A percentile compares a stretch with the other conserved stretches of the same genome.
Evolutionary conservation across 306 rosid genomes (phyloP).

Genomic region (Cicer arietinum): DNA sequence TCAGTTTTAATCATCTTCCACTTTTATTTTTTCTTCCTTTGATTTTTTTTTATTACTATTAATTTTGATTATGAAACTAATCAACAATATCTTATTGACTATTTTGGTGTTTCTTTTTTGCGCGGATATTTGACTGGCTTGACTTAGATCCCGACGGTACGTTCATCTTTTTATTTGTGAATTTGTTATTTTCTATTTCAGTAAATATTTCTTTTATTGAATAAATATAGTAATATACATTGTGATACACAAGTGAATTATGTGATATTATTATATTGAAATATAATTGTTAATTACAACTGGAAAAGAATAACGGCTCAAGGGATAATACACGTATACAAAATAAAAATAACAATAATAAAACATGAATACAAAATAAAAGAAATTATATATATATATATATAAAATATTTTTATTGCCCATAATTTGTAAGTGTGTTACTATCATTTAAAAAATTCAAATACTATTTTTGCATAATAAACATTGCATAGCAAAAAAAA

Average conservation of each 20-base stretch:
- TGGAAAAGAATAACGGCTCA: no score
- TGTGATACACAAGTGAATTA: background rate
- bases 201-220: background rate
- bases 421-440: no score
- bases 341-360: no score
- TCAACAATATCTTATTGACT: constrained; percentile 3
- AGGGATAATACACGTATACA: no score
- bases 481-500: no score
- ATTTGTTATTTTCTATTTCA: background rate
- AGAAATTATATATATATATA: no score
- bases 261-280: background rate
- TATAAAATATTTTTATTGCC: no score
- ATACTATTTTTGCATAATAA: no score
- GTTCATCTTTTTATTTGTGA: constrained; percentile 12
- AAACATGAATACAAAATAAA: no score
- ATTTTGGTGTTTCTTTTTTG: background rate
- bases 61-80: constrained; percentile 35
- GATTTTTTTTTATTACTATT: background rate
- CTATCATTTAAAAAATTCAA: no score
- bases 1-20: constrained; percentile 21
- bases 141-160: constrained; percentile 82
- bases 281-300: no score
- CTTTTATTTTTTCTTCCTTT: background rate
- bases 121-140: constrained; percentile 23
- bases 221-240: background rate